These are phyloP conservation scores for Syncephalastrum racemosum DNA, from an alignment of 371 early-diverging fungal genomes.

Conservation along the genomic window DNA sequence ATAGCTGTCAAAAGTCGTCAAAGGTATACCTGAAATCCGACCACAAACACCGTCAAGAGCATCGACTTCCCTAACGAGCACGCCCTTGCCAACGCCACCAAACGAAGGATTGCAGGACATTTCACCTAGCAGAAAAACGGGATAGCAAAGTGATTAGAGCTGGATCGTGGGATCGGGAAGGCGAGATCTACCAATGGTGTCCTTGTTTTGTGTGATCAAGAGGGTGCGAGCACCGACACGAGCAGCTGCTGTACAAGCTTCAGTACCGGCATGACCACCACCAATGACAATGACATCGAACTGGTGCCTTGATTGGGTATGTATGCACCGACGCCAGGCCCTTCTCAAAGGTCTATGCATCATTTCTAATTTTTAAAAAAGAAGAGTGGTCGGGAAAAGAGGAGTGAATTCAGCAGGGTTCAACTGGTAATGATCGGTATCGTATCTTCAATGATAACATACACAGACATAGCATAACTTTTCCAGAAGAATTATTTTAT, in stretches of 20 bases:
- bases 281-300: constrained; percentile 82
- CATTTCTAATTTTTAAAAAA: too few relatives aligned
- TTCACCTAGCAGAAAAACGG: constrained; percentile 55
- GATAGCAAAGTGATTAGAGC: not conserved
- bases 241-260: constrained; percentile 84
- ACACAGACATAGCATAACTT: too few relatives aligned
- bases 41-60: constrained; percentile 87
- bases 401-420: too few relatives aligned
- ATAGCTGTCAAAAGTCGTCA: not conserved
- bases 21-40: constrained; percentile 64
- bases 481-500: too few relatives aligned
- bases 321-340: too few relatives aligned
- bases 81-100: constrained; percentile 87
- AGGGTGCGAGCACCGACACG: constrained; percentile 76
- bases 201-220: constrained; percentile 74
- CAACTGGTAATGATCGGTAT: too few relatives aligned
- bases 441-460: too few relatives aligned
- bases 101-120: constrained; percentile 91
- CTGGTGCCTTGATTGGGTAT: constrained; percentile 10
- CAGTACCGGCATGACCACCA: constrained; percentile 89
- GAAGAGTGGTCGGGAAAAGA: too few relatives aligned
- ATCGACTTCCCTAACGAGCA: constrained; percentile 80
- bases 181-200: constrained; percentile 63
- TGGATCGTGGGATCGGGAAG: not conserved
- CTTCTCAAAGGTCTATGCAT: too few relatives aligned